Conservation (phyloP, 805 yeast genomes). For the Zygoascus flipseniorum region DNA sequence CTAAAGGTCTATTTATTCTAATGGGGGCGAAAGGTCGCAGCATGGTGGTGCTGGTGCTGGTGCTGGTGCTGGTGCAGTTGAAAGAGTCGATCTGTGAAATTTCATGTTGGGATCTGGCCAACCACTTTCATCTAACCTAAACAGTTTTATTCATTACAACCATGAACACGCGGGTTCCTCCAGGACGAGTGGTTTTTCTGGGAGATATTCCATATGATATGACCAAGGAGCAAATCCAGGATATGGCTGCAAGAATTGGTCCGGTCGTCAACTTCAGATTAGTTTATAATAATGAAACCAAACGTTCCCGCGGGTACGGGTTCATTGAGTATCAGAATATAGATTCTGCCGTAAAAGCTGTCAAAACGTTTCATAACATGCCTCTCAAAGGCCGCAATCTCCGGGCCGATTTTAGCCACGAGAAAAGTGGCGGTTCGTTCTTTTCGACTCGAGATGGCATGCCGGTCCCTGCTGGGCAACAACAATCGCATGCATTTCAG, state of each 20-base stretch:
- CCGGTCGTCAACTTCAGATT: constrained; percentile 15
- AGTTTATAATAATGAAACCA: constrained; percentile 17
- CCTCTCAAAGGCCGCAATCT: constrained; percentile 14
- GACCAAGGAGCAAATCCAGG: constrained; percentile 16
- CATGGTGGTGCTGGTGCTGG: too few species aligned
- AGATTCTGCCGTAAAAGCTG: constrained; percentile 17
- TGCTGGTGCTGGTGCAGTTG: too few species aligned
- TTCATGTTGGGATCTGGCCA: too few species aligned
- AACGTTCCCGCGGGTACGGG: constrained; percentile 19
- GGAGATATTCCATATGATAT: constrained; percentile 24
- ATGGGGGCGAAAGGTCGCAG: too few species aligned
- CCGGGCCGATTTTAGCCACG: constrained; percentile 19
- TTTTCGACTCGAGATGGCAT: constrained; percentile 2
- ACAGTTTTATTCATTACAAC: neutral
- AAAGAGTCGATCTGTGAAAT: too few species aligned
- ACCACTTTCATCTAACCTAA: too few species aligned
- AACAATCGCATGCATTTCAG: constrained; percentile 1
- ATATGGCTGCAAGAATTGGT: constrained; percentile 11
- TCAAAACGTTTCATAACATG: constrained; percentile 13
- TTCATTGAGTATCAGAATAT: constrained; percentile 18
- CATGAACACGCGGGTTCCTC: constrained; percentile 3
- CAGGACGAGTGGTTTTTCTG: constrained; percentile 16
- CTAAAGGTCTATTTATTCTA: too few species aligned
- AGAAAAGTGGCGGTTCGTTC: neutral
- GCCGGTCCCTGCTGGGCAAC: neutral